Conservation (phyloP, 2,329 filamentous ascomycete species). For the Fusarium burgessii region DNA sequence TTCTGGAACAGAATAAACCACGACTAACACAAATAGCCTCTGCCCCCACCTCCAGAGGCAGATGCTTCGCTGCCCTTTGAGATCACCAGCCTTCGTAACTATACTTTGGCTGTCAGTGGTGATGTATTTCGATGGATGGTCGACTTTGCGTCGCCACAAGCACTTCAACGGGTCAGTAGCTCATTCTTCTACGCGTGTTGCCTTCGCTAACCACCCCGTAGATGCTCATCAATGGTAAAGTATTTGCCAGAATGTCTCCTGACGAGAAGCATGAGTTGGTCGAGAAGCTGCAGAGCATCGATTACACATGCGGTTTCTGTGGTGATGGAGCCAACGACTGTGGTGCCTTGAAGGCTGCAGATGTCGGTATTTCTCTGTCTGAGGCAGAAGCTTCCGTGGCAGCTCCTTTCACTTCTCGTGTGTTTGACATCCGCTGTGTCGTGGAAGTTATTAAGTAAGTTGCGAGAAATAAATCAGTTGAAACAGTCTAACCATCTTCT, state of each 20-base stretch:
- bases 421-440: conserved; percentile 97
- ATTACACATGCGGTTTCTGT: conserved; percentile 95
- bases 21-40: conserved; percentile 64
- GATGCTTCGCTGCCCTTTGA: conserved; percentile 90
- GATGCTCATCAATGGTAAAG: conserved; percentile 91
- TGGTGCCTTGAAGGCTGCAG: conserved; percentile 94
- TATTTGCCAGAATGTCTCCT: conserved; percentile 98
- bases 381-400: conserved; percentile 98
- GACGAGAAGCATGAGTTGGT: conserved; percentile 99
- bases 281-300: conserved; percentile 95
- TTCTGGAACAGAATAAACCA: neutral
- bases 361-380: conserved; percentile 96
- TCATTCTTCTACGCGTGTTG: neutral
- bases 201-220: conserved; percentile 51
- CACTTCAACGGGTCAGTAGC: conserved; percentile 73
- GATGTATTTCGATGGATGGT: conserved; percentile 98
- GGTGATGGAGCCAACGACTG: conserved; percentile 98
- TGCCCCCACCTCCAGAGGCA: conserved; percentile 74
- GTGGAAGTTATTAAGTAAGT: conserved; percentile 85
- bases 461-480: neutral
- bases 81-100: conserved; percentile 83
- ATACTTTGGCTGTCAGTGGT: conserved; percentile 88
- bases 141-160: conserved; percentile 85
- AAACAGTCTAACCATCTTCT: conserved; percentile 37
- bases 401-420: conserved; percentile 94